Evolutionary conservation across 2,329 filamentous ascomycete species (phyloP), one percentile per base, ranked within the genome.

Genomic region (Boeremia lycopersici): DNA sequence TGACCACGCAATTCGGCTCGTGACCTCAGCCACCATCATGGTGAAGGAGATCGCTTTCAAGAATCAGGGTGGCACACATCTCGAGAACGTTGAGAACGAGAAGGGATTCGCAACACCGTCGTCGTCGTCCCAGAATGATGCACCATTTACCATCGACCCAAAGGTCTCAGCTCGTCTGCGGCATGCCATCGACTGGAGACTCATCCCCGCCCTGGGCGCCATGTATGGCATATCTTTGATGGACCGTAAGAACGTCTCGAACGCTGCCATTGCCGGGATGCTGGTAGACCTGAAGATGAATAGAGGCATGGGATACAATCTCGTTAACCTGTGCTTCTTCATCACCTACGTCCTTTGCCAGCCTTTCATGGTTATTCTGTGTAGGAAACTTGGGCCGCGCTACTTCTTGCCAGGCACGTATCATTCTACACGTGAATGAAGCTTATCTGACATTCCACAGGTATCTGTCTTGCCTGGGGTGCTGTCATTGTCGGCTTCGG

Each of bases 201-300:
- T 69, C 10, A 60, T 69, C 31, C 64, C 66, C 4, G 60, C 62
- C 4, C 47, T 69, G 5, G 64, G 63, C 2, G 59, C 58, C 5
- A 68, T 68, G 64, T 67, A 65, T 36, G 64, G 61, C 28, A 65
- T 67, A 39, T 63, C 59, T 4, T 58, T 68, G 35, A 65, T 67
- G 61, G 64, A 69, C 34, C 59, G 66, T n/a, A 68, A 64, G 26
- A 68, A 68, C 23, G 59, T 69, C 6, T 63, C 63, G 15, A 68
- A 66, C 31, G 66, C 66, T 11, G 64, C 64, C 23, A 63, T 69
- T 15, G 64, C 65, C n/a, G 65, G 65, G 11, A 67, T 69, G 64
- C 47, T 61, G 13, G 50, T 33, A 1, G 64, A 69, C 28, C 51
- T 69, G 7, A 51, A 53, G 15, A 62, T 69, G 61, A 28, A 40